These are phyloP conservation scores for Metschnikowia dekortorum DNA, from an alignment of 805 yeast genomes.

Conservation along the genomic window DNA sequence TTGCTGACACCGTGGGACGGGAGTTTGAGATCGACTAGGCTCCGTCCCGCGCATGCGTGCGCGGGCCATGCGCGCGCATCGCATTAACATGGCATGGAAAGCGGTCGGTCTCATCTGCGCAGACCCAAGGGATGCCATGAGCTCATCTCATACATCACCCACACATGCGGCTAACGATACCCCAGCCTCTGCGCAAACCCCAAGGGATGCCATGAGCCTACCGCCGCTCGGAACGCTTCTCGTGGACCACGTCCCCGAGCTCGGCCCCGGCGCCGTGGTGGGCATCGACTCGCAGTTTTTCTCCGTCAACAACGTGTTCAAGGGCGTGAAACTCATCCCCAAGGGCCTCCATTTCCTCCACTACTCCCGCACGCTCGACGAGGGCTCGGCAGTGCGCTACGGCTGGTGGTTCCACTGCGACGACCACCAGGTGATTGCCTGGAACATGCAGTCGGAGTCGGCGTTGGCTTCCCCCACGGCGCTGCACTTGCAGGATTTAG, in stretches of 20 bases:
- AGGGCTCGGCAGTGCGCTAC: constrained; percentile 26
- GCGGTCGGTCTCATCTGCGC: no score
- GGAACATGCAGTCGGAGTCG: constrained; percentile 1
- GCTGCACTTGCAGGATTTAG: constrained; percentile 24
- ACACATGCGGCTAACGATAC: background rate
- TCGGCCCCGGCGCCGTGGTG: constrained; percentile 15
- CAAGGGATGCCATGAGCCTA: background rate
- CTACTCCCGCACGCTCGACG: constrained; percentile 25
- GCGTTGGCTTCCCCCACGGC: background rate
- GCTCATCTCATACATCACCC: no score
- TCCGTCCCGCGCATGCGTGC: background rate
- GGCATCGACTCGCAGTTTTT: constrained; percentile 53
- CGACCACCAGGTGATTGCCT: constrained; percentile 26
- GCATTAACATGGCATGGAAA: no score
- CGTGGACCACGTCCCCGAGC: constrained; percentile 14
- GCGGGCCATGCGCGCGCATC: no score
- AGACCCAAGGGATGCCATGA: no score
- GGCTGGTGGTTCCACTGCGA: constrained; percentile 37
- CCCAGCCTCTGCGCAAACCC: background rate
- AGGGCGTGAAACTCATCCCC: constrained; percentile 50
- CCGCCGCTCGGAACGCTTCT: constrained; percentile 25
- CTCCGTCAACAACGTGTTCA: constrained; percentile 33
- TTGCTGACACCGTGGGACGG: constrained; percentile 3
- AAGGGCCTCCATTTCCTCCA: constrained; percentile 55
- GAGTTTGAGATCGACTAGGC: constrained; percentile 24